These are phyloP conservation scores for Populus trichocarpa DNA, from an alignment of 441 rosid species.

Conservation along the genomic window DNA sequence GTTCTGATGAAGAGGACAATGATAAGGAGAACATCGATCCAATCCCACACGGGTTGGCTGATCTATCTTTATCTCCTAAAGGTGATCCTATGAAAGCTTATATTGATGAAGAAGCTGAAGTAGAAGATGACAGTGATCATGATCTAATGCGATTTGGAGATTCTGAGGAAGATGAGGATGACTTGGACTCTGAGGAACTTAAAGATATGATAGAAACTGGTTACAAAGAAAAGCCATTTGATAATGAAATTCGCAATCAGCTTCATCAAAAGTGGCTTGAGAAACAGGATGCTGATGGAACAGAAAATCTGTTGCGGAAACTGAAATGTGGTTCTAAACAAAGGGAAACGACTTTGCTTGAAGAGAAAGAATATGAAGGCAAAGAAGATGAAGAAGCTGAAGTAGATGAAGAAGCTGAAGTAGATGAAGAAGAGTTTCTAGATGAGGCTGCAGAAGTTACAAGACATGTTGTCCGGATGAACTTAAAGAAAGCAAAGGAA, in stretches of 20 bases:
- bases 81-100: conserved; percentile 82
- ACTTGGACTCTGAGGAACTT: conserved; percentile 59
- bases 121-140: conserved; percentile 95
- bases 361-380: conserved; percentile 73
- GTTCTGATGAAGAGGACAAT: conserved; percentile 67
- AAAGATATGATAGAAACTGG: conserved; percentile 71
- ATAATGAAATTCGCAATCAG: conserved; percentile 73
- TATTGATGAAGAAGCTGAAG: conserved; percentile 93
- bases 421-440: conserved; percentile 29
- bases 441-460: conserved; percentile 47
- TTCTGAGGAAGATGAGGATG: conserved; percentile 73
- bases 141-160: conserved; percentile 63
- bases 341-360: conserved; percentile 38
- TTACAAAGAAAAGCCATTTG: conserved; percentile 67
- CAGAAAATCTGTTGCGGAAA: conserved; percentile 71
- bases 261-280: conserved; percentile 97
- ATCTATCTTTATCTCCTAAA: conserved; percentile 37
- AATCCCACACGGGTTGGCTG: conserved; percentile 28
- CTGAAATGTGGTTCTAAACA: conserved; percentile 56
- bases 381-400: conserved; percentile 34
- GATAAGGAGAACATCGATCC: conserved; percentile 52
- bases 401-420: background rate
- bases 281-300: conserved; percentile 84
- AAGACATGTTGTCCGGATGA: conserved; percentile 46
- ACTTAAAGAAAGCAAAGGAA: conserved; percentile 75